These are phyloP conservation scores for Malassezia nana DNA, from an alignment of 1,284 basidiomycete species.

Conservation along the genomic window DNA sequence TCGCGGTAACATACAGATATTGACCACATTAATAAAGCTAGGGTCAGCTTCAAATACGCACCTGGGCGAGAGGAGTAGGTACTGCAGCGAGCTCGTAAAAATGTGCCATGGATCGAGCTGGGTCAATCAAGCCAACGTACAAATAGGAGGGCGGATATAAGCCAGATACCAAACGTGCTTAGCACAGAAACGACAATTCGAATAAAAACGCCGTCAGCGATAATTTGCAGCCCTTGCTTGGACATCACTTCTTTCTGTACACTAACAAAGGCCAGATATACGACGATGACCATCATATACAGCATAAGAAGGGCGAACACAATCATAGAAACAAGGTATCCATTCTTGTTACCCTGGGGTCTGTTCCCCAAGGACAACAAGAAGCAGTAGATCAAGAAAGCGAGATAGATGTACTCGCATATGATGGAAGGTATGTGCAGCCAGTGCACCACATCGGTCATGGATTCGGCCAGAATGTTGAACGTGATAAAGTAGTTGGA, in stretches of 20 bases:
- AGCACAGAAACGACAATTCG: conserved; percentile 44
- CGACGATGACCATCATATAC: conserved; percentile 41
- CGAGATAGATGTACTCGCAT: conserved; percentile 44
- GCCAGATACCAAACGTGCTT: conserved; percentile 44
- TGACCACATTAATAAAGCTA: conserved; percentile 45
- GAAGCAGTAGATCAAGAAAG: conserved; percentile 45
- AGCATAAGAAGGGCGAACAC: conserved; percentile 40
- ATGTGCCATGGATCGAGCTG: conserved; percentile 43
- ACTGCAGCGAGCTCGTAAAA: conserved; percentile 44
- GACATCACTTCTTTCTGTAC: conserved; percentile 24
- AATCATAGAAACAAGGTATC: conserved; percentile 41
- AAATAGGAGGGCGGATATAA: conserved; percentile 40
- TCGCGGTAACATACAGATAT: conserved; percentile 21
- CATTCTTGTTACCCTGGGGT: conserved; percentile 37
- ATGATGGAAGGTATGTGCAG: conserved; percentile 37
- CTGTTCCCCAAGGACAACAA: conserved; percentile 46
- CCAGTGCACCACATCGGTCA: conserved; percentile 24
- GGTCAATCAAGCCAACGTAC: conserved; percentile 18
- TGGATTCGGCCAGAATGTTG: conserved; percentile 32
- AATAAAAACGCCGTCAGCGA: conserved; percentile 34
- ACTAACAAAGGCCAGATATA: conserved; percentile 33
- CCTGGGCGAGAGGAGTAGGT: conserved; percentile 37
- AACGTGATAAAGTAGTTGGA: conserved; percentile 32
- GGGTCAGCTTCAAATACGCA: not conserved
- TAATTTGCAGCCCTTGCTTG: conserved; percentile 19